phyloP scores from a whole-genome alignment of 2,329 filamentous ascomycete species.

The Colletotrichum limetticola region DNA sequence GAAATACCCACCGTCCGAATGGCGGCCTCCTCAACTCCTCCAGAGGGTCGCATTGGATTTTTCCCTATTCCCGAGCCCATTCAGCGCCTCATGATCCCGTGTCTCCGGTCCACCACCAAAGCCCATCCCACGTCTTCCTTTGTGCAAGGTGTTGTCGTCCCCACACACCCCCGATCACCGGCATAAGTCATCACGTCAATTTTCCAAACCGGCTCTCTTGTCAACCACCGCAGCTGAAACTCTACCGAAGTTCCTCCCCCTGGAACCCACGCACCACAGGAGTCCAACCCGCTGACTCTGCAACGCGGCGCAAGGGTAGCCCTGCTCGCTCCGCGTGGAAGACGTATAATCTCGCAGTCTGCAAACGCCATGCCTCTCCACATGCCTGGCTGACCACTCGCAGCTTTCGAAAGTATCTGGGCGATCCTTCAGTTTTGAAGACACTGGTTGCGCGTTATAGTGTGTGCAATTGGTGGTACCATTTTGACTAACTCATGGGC shows the following conservation, averaged over 20 bases:
- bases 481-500: conserved; percentile 33
- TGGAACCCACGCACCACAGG: neutral
- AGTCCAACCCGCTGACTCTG: conserved; percentile 1
- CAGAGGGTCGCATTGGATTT: neutral
- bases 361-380: neutral
- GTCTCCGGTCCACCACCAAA: conserved; percentile 1
- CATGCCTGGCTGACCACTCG: neutral
- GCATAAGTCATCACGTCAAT: conserved; percentile 22
- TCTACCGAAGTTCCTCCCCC: neutral
- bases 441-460: neutral
- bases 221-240: conserved; percentile 31
- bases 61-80: neutral
- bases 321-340: neutral
- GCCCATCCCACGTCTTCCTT: neutral
- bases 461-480: conserved; percentile 18
- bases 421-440: neutral
- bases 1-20: too few species aligned
- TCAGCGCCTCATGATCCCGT: neutral
- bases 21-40: too few species aligned
- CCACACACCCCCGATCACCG: conserved; percentile 2
- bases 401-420: neutral
- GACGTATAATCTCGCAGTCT: neutral
- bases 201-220: conserved; percentile 31
- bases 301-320: conserved; percentile 10
- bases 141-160: neutral